A percentile compares a stretch with the other conserved stretches of the same genome.
These are phyloP conservation scores for Solanum neorickii DNA, from an alignment of 257 asterid species.

Conservation along the genomic window DNA sequence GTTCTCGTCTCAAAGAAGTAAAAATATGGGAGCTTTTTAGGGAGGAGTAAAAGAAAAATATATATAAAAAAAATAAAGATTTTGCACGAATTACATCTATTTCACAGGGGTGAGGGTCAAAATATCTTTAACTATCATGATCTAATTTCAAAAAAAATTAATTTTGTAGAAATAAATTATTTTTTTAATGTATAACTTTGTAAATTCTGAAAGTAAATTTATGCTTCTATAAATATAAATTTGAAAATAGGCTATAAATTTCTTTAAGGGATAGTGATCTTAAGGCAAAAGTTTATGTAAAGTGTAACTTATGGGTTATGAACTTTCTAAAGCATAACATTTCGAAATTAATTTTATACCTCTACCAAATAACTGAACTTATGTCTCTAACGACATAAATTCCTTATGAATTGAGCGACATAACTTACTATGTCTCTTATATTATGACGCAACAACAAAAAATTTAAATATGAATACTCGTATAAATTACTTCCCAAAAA, in stretches of 20 bases:
- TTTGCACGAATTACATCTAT: neutral
- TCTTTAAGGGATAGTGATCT: neutral
- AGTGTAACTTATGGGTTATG: too few species aligned
- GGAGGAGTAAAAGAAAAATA: neutral
- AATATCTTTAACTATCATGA: too few species aligned
- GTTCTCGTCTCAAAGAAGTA: neutral
- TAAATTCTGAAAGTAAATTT: too few species aligned
- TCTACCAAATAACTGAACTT: neutral
- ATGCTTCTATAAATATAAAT: too few species aligned
- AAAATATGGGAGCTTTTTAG: neutral
- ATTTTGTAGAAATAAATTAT: too few species aligned
- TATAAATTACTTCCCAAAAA: neutral
- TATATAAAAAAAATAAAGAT: too few species aligned
- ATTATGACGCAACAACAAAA: neutral
- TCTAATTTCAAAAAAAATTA: too few species aligned
- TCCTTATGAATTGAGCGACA: neutral
- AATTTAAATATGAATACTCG: neutral
- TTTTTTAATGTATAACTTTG: too few species aligned
- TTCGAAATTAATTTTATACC: fast-evolving
- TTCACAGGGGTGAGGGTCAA: fast-evolving
- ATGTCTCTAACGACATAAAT: neutral
- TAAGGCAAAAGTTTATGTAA: too few species aligned
- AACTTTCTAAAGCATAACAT: neutral
- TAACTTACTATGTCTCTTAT: neutral
- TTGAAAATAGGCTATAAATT: neutral